These are phyloP conservation scores for Penstemon eatonii DNA, from an alignment of 257 asterid species.

Conservation along the genomic window DNA sequence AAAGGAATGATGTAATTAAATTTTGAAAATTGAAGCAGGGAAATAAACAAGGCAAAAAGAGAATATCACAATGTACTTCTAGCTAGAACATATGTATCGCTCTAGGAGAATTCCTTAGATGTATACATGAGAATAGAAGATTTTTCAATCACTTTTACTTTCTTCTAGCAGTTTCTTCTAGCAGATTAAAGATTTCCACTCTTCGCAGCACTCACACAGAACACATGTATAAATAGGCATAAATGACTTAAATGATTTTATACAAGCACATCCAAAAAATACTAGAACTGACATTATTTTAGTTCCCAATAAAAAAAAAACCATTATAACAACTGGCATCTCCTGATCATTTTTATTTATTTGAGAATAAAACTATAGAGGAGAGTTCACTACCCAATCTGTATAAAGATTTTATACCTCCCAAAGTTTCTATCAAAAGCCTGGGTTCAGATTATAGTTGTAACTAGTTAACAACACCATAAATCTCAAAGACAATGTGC, in stretches of 20 bases:
- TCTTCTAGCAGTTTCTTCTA: not conserved
- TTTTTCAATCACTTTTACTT: not conserved
- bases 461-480: not conserved
- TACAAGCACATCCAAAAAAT: not conserved
- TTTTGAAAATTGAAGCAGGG: not conserved
- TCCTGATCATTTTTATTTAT: not conserved
- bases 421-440: slow-evolving; percentile 9
- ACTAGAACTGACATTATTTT: not conserved
- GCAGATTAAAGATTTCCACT: not conserved
- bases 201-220: not conserved
- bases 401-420: not conserved
- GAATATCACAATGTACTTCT: not conserved
- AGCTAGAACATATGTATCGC: not conserved
- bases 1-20: not conserved
- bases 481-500: not conserved
- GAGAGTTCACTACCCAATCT: not conserved
- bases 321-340: not conserved
- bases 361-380: not conserved
- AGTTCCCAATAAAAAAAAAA: no score
- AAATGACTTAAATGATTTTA: not conserved
- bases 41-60: not conserved
- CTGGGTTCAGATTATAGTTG: slow-evolving; percentile 10
- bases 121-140: not conserved
- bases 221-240: not conserved
- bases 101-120: not conserved